Conservation (phyloP, 768 basidiomycete genomes). For the Trametes cinnabarina region DNA sequence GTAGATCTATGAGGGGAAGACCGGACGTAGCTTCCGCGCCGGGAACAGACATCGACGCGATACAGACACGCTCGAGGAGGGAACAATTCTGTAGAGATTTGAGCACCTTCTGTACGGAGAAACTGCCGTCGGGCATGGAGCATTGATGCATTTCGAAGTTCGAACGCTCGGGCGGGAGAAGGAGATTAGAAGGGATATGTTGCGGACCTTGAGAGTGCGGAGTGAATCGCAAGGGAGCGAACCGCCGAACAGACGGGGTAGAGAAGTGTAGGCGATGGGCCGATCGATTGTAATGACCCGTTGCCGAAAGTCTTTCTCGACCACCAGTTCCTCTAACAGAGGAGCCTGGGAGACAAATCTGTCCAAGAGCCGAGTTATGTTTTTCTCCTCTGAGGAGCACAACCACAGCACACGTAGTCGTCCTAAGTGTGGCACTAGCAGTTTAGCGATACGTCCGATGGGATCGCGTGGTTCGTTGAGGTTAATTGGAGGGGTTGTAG, state of each 20-base stretch:
- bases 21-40: neutral
- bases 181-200: neutral
- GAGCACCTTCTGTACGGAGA: neutral
- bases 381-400: neutral
- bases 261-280: neutral
- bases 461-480: neutral
- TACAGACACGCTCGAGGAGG: neutral
- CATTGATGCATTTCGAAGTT: neutral
- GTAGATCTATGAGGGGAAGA: neutral
- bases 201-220: neutral
- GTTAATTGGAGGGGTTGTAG: neutral
- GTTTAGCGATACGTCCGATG: neutral
- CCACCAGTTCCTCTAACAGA: neutral
- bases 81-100: neutral
- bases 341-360: neutral
- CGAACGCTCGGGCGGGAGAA: neutral
- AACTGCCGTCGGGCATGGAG: neutral
- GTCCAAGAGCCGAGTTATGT: neutral
- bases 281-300: neutral
- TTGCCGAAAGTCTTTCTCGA: neutral
- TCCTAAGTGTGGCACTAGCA: neutral
- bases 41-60: neutral
- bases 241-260: neutral
- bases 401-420: neutral
- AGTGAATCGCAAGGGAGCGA: neutral